Conservation (phyloP, 495 filamentous ascomycete species). For the Penicillium subrubescens region DNA sequence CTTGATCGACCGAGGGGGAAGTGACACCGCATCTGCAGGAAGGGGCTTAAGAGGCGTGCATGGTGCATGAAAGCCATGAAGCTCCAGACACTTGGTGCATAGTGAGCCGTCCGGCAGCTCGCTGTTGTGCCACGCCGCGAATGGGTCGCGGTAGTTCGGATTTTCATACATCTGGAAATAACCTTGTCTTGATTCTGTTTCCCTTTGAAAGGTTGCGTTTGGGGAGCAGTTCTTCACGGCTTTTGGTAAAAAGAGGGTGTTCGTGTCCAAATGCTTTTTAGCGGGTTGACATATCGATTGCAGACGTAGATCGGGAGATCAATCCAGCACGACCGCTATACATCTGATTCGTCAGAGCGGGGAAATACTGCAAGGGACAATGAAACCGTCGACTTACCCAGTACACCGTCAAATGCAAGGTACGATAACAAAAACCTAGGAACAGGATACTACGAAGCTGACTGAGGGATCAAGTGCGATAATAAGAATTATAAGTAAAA, state of each 20-base stretch:
- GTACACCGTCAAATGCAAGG: constrained; percentile 21
- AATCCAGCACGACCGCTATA: constrained; percentile 22
- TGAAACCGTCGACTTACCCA: constrained; percentile 12
- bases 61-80: constrained; percentile 22
- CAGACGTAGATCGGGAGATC: constrained; percentile 17
- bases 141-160: constrained; percentile 12
- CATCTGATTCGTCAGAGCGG: constrained; percentile 22
- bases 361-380: constrained; percentile 24
- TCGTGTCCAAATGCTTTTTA: constrained; percentile 16
- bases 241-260: constrained; percentile 6
- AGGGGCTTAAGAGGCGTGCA: constrained; percentile 22
- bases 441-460: not conserved
- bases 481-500: constrained; percentile 2
- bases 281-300: constrained; percentile 24
- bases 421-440: constrained; percentile 8
- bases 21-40: constrained; percentile 23
- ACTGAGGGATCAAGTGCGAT: not conserved
- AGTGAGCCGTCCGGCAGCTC: constrained; percentile 28
- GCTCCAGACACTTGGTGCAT: constrained; percentile 21
- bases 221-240: not conserved
- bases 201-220: not conserved
- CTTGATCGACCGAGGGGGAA: constrained; percentile 28
- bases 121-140: constrained; percentile 12
- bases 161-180: constrained; percentile 16
- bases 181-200: not conserved